A percentile compares a stretch with the other conserved stretches of the same genome.
Conservation (phyloP, 176 grass and related monocot species). For the Pontederia paniculata region DNA sequence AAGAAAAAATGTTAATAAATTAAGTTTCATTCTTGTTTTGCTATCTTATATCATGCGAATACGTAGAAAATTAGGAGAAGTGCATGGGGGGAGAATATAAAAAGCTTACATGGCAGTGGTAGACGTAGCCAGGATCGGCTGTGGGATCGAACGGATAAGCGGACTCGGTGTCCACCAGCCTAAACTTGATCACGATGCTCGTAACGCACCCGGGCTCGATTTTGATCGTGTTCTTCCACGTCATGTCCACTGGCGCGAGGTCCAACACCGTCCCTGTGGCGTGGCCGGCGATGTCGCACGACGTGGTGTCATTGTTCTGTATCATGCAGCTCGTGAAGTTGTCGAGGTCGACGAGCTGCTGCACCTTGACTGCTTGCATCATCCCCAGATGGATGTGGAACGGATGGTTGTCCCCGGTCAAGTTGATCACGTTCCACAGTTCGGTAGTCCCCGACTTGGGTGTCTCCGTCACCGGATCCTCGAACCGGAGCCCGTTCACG, state of each 20-base stretch:
- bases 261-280: constrained; percentile 5
- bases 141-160: no score
- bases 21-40: no score
- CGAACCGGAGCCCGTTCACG: background rate
- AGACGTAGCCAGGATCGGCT: no score
- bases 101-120: no score
- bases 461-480: constrained; percentile 6
- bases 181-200: constrained; percentile 14
- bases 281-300: constrained; percentile 11
- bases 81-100: no score
- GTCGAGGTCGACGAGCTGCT: background rate
- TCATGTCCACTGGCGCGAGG: constrained; percentile 18
- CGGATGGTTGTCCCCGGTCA: background rate
- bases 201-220: constrained; percentile 25
- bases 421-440: constrained; percentile 3
- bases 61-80: no score
- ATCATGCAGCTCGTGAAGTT: constrained; percentile 16
- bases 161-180: constrained; percentile 6
- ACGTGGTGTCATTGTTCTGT: constrained; percentile 6
- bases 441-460: background rate
- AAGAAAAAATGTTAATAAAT: no score
- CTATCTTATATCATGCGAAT: no score
- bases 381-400: background rate
- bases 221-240: constrained; percentile 32
- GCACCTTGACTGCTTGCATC: background rate